Base-by-base conservation (phyloP, 306 rosid species). In the Cyclanthera cordifolia region DNA sequence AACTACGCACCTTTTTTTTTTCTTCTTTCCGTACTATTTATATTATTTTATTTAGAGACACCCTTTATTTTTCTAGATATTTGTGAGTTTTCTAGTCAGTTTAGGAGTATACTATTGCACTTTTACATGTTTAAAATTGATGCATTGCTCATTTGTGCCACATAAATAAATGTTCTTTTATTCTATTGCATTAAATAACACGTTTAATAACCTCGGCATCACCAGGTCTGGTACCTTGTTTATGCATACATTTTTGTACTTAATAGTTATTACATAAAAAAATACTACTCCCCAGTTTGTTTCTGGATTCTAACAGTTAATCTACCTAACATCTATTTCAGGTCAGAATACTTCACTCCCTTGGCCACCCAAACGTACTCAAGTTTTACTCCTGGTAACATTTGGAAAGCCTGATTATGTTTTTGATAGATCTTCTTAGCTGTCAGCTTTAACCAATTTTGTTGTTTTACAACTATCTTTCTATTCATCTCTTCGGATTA, bases 331-430 rank as follows among this genome's bases (percentile, higher is more conserved):
- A 68, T 37, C 7, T 24, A 49, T 24, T 81, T 71, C 87, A 93
- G 99, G 99, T 93, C 57, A 87, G 89, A 85, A 85, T 90, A 79
- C 95, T 93, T 54, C 99, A 93, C 74, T 77, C 90, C n/a, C 73
- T 90, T 20, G 91, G 83, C 73, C 95, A 93, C 72, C 69, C 72
- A 72, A 93, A 93, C 57, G 86, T 93, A 50, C 90, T 93, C 41
- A 90, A 80, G 61, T 93, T 93, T 76, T 81, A 82, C 79, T 78
- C 85, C 21, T 93, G 99, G 99, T 90, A 67, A 81, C 27, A 39
- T 27, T 27, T 23, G 54, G 55, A 72, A 45, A 71, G 19, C 9
- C 23, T 13, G 37, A 8, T 30, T 3, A 82, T 16, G 17, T 51
- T 74, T 30, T 71, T 61, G 0, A 53, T 39, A 10, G 1, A 49